Evolutionary conservation across 139 green algal species (phyloP).

Genomic region (Yamagishiella unicocca): DNA sequence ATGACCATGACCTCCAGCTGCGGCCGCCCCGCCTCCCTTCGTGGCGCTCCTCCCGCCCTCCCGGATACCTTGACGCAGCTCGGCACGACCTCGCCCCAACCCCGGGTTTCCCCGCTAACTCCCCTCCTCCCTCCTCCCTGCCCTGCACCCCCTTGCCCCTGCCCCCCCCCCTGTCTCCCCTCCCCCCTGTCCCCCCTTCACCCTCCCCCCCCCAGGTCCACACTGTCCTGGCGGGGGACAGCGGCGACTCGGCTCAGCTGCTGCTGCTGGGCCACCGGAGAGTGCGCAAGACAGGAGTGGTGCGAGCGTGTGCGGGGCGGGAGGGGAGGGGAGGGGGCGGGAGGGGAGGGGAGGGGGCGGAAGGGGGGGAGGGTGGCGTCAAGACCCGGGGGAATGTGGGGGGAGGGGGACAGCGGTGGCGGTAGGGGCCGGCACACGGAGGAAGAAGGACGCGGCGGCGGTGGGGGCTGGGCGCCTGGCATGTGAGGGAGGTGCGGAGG

Average conservation of each 20-base stretch:
- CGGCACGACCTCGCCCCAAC: no score
- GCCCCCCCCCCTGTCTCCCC: not conserved
- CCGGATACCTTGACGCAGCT: no score
- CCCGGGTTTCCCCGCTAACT: no score
- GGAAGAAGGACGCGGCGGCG: no score
- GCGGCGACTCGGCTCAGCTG: constrained; percentile 81
- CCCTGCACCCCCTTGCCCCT: not conserved
- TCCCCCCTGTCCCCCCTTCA: not conserved
- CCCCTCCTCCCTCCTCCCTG: no score
- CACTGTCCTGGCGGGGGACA: constrained; percentile 75
- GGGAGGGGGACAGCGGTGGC: no score
- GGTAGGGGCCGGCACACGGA: no score
- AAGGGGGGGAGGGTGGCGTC: not conserved
- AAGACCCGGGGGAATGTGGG: no score
- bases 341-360: not conserved
- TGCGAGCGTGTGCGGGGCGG: not conserved
- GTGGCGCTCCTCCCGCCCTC: not conserved
- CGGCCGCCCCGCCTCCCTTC: no score
- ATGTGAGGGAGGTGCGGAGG: no score
- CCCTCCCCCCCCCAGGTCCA: constrained; percentile 73
- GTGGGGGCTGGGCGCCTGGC: no score
- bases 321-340: not conserved
- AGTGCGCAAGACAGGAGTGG: constrained; percentile 68
- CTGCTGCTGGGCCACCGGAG: constrained; percentile 93
- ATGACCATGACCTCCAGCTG: no score